Conservation (phyloP, 306 rosid genomes). For the Ochetophila trinervis region DNA sequence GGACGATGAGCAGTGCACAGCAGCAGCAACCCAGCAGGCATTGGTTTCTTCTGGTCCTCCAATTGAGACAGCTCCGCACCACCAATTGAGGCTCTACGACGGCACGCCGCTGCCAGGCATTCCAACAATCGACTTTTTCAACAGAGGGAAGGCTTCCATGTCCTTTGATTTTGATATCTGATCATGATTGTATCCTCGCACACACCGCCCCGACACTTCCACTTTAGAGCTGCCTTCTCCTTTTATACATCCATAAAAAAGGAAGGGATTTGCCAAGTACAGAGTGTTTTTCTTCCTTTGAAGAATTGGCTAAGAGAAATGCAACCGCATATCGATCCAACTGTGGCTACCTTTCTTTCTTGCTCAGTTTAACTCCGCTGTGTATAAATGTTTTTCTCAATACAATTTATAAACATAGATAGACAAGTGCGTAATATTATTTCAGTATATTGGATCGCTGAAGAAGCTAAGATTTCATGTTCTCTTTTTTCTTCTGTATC, state of each 20-base stretch:
- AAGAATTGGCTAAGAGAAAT: background rate
- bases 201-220: too few species aligned
- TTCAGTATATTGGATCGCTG: background rate
- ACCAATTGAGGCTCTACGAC: slow-evolving; percentile 34
- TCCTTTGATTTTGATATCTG: slow-evolving; percentile 35
- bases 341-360: background rate
- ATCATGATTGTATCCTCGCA: too few species aligned
- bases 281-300: background rate
- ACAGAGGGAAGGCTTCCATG: slow-evolving; percentile 35
- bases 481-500: too few species aligned
- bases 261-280: background rate
- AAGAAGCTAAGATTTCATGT: background rate
- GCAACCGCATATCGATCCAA: background rate
- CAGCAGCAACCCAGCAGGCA: slow-evolving; percentile 1
- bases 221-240: background rate
- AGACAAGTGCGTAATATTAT: too few species aligned
- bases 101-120: slow-evolving; percentile 37
- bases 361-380: background rate
- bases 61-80: slow-evolving; percentile 12
- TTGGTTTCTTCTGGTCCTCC: slow-evolving; percentile 11
- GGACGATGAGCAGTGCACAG: slow-evolving; percentile 27
- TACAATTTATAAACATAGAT: too few species aligned
- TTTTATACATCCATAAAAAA: background rate
- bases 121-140: slow-evolving; percentile 34
- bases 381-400: background rate